phyloP scores from a whole-genome alignment of 1,284 basidiomycete genomes.

The Austropuccinia psidii region DNA sequence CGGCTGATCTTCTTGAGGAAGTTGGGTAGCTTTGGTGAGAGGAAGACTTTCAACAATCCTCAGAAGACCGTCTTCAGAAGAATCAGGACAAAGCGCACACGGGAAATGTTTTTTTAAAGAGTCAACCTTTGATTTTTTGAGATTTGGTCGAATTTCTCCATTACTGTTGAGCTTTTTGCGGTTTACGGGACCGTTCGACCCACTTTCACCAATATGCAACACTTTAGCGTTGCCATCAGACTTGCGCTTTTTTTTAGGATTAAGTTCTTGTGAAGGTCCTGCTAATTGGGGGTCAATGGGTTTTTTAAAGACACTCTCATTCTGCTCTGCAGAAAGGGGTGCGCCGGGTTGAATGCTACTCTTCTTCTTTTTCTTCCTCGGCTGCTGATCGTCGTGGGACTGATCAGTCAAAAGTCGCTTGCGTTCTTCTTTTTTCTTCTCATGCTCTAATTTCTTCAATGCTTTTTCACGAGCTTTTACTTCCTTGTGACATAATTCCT shows the following conservation, averaged over 20 bases:
- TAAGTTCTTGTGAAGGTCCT: background rate
- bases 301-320: no score
- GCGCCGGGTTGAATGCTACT: background rate
- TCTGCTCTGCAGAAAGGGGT: background rate
- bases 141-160: background rate
- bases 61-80: conserved; percentile 41
- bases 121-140: background rate
- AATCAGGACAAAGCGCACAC: conserved; percentile 49
- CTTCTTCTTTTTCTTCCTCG: conserved; percentile 21
- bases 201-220: background rate
- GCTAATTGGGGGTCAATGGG: background rate
- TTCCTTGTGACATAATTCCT: conserved; percentile 37
- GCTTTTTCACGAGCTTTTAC: conserved; percentile 37
- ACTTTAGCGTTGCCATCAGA: background rate
- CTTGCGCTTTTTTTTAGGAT: background rate
- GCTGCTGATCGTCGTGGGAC: background rate
- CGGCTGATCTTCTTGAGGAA: conserved; percentile 8
- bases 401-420: conserved; percentile 14
- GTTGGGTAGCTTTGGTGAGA: conserved; percentile 9
- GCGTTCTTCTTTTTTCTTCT: conserved; percentile 37
- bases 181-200: background rate
- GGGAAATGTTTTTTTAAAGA: conserved; percentile 38
- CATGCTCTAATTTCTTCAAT: conserved; percentile 35
- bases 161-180: no score
- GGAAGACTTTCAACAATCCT: conserved; percentile 37